Evolutionary conservation across 2,329 filamentous ascomycete genomes (phyloP).

Genomic region (Ceratocystis papillata): DNA sequence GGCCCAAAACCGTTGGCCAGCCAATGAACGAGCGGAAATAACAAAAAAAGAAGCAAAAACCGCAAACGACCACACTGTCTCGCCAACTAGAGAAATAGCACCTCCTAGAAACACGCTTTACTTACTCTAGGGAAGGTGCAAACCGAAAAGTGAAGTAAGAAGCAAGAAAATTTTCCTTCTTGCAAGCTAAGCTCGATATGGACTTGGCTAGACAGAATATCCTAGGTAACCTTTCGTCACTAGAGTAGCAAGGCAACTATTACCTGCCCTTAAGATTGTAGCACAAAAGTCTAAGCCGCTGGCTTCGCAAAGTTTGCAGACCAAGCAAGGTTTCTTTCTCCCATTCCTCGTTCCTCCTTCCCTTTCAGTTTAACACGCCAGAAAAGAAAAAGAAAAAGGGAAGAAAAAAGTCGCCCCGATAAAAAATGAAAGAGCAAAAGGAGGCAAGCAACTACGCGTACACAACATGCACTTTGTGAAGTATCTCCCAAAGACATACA

Average conservation of each 20-base stretch:
- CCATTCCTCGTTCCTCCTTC: background rate
- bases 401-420: background rate
- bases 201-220: background rate
- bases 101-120: background rate
- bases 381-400: background rate
- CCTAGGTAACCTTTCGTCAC: background rate
- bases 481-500: background rate
- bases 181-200: conserved; percentile 1
- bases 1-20: background rate
- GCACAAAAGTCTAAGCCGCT: background rate
- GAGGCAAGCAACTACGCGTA: background rate
- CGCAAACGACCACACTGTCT: background rate
- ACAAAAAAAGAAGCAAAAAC: background rate
- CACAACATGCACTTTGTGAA: background rate
- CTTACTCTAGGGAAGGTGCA: background rate
- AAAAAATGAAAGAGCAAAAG: background rate
- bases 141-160: background rate
- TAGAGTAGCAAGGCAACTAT: background rate
- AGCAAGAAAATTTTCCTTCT: background rate
- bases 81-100: background rate
- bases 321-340: background rate
- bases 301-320: background rate
- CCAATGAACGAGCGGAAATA: background rate
- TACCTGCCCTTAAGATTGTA: background rate
- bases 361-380: background rate